Evolutionary conservation across 1,284 basidiomycete species (phyloP).

Genomic region (Serendipita sp.): DNA sequence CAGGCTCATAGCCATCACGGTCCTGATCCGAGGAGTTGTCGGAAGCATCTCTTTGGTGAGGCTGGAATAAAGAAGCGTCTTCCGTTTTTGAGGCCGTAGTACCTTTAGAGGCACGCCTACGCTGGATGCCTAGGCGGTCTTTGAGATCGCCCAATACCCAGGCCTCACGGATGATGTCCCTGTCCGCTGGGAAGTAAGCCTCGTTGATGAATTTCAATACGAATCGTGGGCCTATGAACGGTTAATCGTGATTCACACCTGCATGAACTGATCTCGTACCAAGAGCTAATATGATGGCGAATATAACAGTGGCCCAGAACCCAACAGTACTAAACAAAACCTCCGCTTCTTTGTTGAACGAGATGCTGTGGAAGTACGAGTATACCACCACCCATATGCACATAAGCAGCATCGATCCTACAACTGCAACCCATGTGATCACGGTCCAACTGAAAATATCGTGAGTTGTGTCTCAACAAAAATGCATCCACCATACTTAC

Average conservation of each 20-base stretch:
- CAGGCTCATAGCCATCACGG: conserved; percentile 5
- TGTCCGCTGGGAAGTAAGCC: conserved; percentile 60
- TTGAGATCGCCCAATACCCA: conserved; percentile 80
- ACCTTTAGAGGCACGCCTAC: conserved; percentile 30
- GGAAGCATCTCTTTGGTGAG: conserved; percentile 6
- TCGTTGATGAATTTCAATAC: conserved; percentile 53
- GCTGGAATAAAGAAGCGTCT: conserved; percentile 39
- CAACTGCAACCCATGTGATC: conserved; percentile 67
- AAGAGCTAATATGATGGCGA: conserved; percentile 57
- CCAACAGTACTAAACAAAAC: conserved; percentile 64
- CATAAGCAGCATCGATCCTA: conserved; percentile 69
- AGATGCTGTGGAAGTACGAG: conserved; percentile 53
- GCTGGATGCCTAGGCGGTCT: conserved; percentile 60
- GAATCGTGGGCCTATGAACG: conserved; percentile 48
- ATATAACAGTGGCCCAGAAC: conserved; percentile 69
- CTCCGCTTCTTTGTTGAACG: conserved; percentile 60
- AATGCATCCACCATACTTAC: conserved; percentile 30
- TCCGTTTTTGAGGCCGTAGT: conserved; percentile 28
- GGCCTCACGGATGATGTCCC: conserved; percentile 77
- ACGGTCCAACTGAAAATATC: conserved; percentile 59
- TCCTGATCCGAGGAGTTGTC: conserved; percentile 8
- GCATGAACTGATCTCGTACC: conserved; percentile 31
- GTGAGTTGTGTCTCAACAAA: conserved; percentile 8
- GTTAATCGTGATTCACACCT: conserved; percentile 16
- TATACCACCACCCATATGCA: conserved; percentile 77